Percentiles rank a stretch among this genome's conserved stretches.
These are phyloP conservation scores for Venturiaceae sp. DNA, from an alignment of 2,329 filamentous ascomycete species.

Conservation along the genomic window DNA sequence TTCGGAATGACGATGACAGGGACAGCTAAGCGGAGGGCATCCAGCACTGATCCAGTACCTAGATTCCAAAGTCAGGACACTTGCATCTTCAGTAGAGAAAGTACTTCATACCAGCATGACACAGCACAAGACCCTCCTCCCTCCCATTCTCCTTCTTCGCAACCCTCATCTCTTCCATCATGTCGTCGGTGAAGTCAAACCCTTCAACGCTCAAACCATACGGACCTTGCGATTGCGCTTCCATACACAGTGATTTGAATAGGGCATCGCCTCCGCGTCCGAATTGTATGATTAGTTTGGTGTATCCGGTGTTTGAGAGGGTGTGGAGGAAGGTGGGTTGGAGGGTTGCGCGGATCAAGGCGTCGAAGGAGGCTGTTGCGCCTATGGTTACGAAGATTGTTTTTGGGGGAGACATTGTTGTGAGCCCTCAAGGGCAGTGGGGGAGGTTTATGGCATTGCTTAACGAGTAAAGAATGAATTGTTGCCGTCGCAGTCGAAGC, in stretches of 20 bases:
- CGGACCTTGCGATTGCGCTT: neutral
- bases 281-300: constrained; percentile 68
- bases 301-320: constrained; percentile 53
- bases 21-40: constrained; percentile 62
- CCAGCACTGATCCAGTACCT: constrained; percentile 87
- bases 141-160: constrained; percentile 24
- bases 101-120: constrained; percentile 67
- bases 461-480: neutral
- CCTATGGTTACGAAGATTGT: constrained; percentile 76
- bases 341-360: constrained; percentile 54
- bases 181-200: constrained; percentile 15
- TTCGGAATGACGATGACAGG: constrained; percentile 90
- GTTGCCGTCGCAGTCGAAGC: neutral
- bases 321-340: constrained; percentile 50
- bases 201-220: constrained; percentile 4
- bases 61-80: neutral
- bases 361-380: constrained; percentile 75
- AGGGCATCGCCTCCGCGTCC: constrained; percentile 54
- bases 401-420: neutral
- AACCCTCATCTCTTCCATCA: constrained; percentile 36
- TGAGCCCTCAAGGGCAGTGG: neutral
- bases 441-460: neutral
- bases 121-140: constrained; percentile 65
- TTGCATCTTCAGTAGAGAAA: neutral
- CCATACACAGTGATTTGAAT: constrained; percentile 31